These are phyloP conservation scores for Phaeodactylum tricornutum DNA, from an alignment of 108 stramenopile species.

Conservation along the genomic window DNA sequence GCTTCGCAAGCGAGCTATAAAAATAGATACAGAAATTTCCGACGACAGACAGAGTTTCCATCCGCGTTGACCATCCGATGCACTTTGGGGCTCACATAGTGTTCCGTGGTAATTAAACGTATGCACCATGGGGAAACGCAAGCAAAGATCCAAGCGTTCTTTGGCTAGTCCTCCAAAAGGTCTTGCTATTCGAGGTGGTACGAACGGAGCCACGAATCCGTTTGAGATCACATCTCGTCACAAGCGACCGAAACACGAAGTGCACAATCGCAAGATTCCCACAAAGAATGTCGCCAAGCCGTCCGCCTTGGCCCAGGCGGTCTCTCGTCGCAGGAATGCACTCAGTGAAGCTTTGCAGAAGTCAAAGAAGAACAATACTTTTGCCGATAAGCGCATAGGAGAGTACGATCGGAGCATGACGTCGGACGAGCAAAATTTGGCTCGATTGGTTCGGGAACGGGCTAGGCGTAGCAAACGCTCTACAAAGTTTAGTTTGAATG, in stretches of 20 bases:
- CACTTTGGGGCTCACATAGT: too few species aligned
- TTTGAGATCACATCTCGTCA: slow-evolving; percentile 56
- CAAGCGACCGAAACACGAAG: slow-evolving; percentile 54
- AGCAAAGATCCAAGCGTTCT: slow-evolving; percentile 60
- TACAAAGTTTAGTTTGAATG: slow-evolving; percentile 49
- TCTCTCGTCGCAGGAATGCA: slow-evolving; percentile 24
- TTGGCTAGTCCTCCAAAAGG: slow-evolving; percentile 51
- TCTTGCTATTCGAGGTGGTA: slow-evolving; percentile 31
- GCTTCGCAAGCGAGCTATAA: too few species aligned
- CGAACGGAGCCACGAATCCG: slow-evolving; percentile 31
- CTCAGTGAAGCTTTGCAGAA: slow-evolving; percentile 17
- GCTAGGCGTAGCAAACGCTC: slow-evolving; percentile 41
- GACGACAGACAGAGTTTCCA: too few species aligned
- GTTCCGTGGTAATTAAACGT: too few species aligned
- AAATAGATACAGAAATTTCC: too few species aligned
- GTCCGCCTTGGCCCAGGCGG: slow-evolving; percentile 14
- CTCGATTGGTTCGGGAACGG: slow-evolving; percentile 70
- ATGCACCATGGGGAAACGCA: slow-evolving; percentile 47
- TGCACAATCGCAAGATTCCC: slow-evolving; percentile 56
- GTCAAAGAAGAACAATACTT: slow-evolving; percentile 51
- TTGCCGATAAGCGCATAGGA: slow-evolving; percentile 76
- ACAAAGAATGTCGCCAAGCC: slow-evolving; percentile 7
- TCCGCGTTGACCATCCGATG: too few species aligned
- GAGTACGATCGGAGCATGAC: slow-evolving; percentile 39
- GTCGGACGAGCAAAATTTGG: slow-evolving; percentile 56